Conservation (phyloP, 495 filamentous ascomycete genomes). For the Hypoxylon cercidicola region DNA sequence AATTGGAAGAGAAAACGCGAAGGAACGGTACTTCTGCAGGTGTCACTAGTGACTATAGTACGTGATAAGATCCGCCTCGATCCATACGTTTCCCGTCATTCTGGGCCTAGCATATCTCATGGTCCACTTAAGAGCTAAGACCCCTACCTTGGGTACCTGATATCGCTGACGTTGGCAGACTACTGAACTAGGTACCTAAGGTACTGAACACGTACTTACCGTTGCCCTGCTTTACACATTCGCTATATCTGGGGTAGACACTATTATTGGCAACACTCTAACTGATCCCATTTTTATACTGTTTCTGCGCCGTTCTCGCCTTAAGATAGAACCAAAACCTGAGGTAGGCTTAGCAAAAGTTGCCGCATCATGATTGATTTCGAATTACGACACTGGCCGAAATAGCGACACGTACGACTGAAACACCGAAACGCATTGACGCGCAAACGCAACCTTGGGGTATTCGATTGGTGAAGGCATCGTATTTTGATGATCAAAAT, state of each 20-base stretch:
- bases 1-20: conserved; percentile 6
- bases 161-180: background rate
- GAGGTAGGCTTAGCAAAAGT: background rate
- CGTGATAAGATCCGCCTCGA: conserved; percentile 33
- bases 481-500: too few species aligned
- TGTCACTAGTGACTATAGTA: conserved; percentile 11
- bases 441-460: too few species aligned
- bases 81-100: conserved; percentile 7
- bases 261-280: conserved; percentile 13
- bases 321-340: background rate
- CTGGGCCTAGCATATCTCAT: conserved; percentile 1
- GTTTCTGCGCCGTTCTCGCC: background rate
- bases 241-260: conserved; percentile 1
- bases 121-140: background rate
- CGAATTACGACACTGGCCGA: too few species aligned
- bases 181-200: too few species aligned
- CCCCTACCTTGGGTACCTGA: background rate
- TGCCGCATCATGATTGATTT: too few species aligned
- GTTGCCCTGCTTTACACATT: background rate
- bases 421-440: too few species aligned
- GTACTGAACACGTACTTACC: background rate
- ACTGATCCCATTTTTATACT: background rate
- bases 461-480: too few species aligned
- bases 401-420: too few species aligned
- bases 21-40: conserved; percentile 1